Base-by-base conservation (phyloP, 768 basidiomycete species). In the Amanita rubescens region DNA sequence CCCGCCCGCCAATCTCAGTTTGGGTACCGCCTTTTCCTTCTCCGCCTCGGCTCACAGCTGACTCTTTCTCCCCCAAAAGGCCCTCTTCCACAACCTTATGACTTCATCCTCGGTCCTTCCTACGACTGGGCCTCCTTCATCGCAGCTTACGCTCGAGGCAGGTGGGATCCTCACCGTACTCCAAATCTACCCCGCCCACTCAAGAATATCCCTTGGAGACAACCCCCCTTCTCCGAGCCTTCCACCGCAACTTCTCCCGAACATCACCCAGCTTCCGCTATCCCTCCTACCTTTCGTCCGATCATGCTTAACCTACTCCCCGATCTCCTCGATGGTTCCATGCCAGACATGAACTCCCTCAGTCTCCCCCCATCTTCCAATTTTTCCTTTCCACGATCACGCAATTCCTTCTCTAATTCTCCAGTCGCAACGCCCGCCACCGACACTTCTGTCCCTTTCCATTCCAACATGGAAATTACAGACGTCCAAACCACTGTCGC, bases 71-170 rank as follows among this genome's bases (percentile, higher is more conserved):
- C 37, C n/a, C n/a, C n/a, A n/a, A 3, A 38, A 65, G 62, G 62
- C 12, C 41, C 55, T 15, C 43, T 65, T 2, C 59, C 63, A 2
- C 60, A 60, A n/a, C 60, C 62, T 15, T 62, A 62, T 43, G 55
- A 57, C 6, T 46, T 27, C 27, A 55, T 51, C 11, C 19, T 41
- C 2, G 59, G 62, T 10, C 19, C 33, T 22, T 15, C 33, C 30
- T 12, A 33, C 35, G 85, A 90, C 63, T 93, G 90, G 90, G 73
- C 76, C 15, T 78, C 80, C 0, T 93, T 92, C 65, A 81, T 88
- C 57, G 68, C 73, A n/a, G 82, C 87, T 0, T 93, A 93, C 65
- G 80, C 87, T 0, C 63, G 74, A 15, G 90, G 90, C 9, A 75
- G 80, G 56, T 93, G 90, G 90, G 87, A 89, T 63, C 88, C 90